Base-by-base conservation (phyloP, 2,329 filamentous ascomycete genomes). In the Sclerotinia glacialis region DNA sequence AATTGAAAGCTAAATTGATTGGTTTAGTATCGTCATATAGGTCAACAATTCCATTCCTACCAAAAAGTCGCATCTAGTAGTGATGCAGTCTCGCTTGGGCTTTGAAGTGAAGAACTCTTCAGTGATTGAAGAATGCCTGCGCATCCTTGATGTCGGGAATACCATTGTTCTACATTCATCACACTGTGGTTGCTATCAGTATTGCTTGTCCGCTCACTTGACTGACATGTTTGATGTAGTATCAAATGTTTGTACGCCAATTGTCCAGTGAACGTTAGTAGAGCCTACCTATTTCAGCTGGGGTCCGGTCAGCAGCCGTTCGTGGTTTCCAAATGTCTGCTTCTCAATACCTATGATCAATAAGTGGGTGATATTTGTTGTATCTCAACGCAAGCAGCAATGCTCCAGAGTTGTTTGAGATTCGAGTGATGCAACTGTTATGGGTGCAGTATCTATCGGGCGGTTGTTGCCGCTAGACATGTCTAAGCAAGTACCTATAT, bases 1-100 rank as follows among this genome's bases (percentile, higher is more conserved):
- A 81, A 96, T 67, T 96, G 92, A 78, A 88, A 88, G 74, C 95
- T 91, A 16, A 87, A 92, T 73, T 21, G 7, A 11, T 21, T 37
- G 18, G 1, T 47, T 60, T 26, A 7, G 21, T 46, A 11, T 49
- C 0, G 28, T 23, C 28, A 60, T 60, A 21, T 47, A 47, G 42
- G 56, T 60, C 21, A 9, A 18, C 42, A 47, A 60, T 2, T 23
- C 9, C 6, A 23, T 1, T 16, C 42, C 21, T 16, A 21, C 18
- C 28, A 47, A 31, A 11, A 14, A 16, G 0, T 23, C 1, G 8
- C 21, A 34, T 31, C 18, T 16, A 26, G 18, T 42, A 47, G 28
- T 47, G 12, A 47, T 18, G 14, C 7, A 16, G 9, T 60, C 42
- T 47, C n/a, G 8, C 47, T n/a, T 16, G n/a, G 14, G 34, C 31